These are phyloP conservation scores for Entoloma clypeatum DNA, from an alignment of 1,284 basidiomycete genomes.

Conservation along the genomic window DNA sequence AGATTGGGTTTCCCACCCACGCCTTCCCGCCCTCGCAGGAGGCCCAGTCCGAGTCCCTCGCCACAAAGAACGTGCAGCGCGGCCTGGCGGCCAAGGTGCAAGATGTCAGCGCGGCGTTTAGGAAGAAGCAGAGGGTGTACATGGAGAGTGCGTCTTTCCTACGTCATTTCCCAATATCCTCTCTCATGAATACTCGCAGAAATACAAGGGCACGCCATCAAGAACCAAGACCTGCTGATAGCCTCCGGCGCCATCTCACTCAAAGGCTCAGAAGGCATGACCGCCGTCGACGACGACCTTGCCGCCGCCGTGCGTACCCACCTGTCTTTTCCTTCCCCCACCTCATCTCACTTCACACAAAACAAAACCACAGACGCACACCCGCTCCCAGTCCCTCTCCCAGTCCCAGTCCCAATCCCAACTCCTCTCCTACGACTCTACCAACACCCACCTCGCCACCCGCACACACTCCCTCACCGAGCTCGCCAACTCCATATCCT, in stretches of 20 bases:
- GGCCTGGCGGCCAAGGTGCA: conserved; percentile 94
- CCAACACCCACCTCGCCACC: conserved; percentile 51
- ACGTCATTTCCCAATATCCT: conserved; percentile 18
- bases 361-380: conserved; percentile 34
- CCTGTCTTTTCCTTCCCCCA: conserved; percentile 7
- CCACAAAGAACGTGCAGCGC: conserved; percentile 95
- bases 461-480: conserved; percentile 57
- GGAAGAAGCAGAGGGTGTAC: conserved; percentile 97
- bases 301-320: conserved; percentile 58
- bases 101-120: conserved; percentile 87
- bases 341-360: conserved; percentile 5
- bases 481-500: conserved; percentile 89
- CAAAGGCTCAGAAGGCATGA: conserved; percentile 75
- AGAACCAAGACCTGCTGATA: conserved; percentile 87
- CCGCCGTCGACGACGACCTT: conserved; percentile 83
- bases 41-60: conserved; percentile 56
- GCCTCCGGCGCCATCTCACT: conserved; percentile 83
- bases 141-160: conserved; percentile 80
- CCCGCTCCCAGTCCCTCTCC: conserved; percentile 35
- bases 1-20: conserved; percentile 49
- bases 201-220: conserved; percentile 90
- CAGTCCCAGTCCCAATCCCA: conserved; percentile 33
- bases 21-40: conserved; percentile 47
- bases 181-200: conserved; percentile 43
- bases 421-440: conserved; percentile 33